phyloP scores from a whole-genome alignment of 2,329 filamentous ascomycete genomes.

The Zalaria obscura region DNA sequence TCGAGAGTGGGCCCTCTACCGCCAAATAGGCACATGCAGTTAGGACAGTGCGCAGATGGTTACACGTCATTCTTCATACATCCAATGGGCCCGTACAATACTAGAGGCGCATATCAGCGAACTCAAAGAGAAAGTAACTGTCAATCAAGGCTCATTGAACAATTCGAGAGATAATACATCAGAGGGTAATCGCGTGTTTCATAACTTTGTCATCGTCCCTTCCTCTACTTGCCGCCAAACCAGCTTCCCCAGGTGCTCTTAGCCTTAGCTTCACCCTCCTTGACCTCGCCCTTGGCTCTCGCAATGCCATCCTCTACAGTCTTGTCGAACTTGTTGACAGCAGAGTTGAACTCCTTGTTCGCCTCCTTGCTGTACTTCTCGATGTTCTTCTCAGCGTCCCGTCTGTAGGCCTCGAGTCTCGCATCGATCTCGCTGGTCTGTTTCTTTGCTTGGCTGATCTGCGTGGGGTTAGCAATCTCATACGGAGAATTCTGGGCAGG shows the following conservation, averaged over 20 bases:
- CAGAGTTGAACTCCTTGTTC: slow-evolving; percentile 32
- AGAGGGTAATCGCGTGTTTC: neutral
- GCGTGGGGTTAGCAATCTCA: neutral
- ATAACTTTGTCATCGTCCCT: neutral
- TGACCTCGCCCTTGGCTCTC: slow-evolving; percentile 1
- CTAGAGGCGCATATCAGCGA: too few relatives aligned
- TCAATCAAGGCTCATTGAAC: too few relatives aligned
- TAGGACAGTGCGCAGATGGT: too few relatives aligned
- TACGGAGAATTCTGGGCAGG: neutral
- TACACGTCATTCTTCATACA: too few relatives aligned
- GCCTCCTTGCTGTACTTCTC: slow-evolving; percentile 53
- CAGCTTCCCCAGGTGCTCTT: slow-evolving; percentile 75
- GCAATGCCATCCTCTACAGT: slow-evolving; percentile 42
- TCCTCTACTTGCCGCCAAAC: slow-evolving; percentile 42
- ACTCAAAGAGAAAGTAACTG: too few relatives aligned
- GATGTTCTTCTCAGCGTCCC: slow-evolving; percentile 45
- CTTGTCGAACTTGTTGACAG: slow-evolving; percentile 65
- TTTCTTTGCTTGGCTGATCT: slow-evolving; percentile 18
- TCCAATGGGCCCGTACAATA: too few relatives aligned
- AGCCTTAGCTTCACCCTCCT: slow-evolving; percentile 63
- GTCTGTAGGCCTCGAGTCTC: slow-evolving; percentile 38
- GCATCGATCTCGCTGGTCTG: slow-evolving; percentile 50
- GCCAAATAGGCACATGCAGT: too few relatives aligned
- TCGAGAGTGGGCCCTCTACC: too few relatives aligned
- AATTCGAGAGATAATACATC: neutral